Evolutionary conservation across 352 stramenopile species (phyloP), one percentile per base, ranked within the genome.

Genomic region (Phytophthora crassamura): DNA sequence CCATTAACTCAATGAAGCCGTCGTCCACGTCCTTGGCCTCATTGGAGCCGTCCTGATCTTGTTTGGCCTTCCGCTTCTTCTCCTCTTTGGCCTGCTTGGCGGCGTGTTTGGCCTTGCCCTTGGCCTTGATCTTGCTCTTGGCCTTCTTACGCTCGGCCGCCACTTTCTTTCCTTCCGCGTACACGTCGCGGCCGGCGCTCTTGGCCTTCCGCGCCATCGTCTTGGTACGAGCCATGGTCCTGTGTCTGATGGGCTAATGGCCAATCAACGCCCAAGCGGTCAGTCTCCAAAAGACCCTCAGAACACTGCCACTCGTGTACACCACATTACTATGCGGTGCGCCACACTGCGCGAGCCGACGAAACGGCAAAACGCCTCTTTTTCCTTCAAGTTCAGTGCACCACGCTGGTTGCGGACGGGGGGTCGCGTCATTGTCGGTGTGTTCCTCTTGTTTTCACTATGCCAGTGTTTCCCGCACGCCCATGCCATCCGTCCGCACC

Each of bases 101-200:
- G 1, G 74, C 78, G 49, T 80, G 57, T n/a, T 86, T 84, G 28
- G 61, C 62, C 34, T 86, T 88, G 2, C 74, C 72, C 46, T 86
- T 87, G 51, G 74, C 75, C 55, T 89, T 91, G 40, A 84, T 68
- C 72, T 89, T 87, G 20, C 50, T 47, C 48, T 89, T 91, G 28
- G 55, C 54, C 51, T 75, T 87, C 64, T 76, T 86, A 25, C 74
- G 80, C 39, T 80, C 74, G 4, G 62, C 64, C 18, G 51, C 54
- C 40, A 56, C 35, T 53, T 67, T 75, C 72, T 72, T 75, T 6
- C 52, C 60, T 35, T 76, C 56, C 3, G 42, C 66, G 39, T 76
- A 67, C 46, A 77, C 74, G 32, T 87, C 74, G 8, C 69, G 74
- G 18, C 42, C 47, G 6, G 46, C 47, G 46, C 38, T 75, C 52